Percentiles rank a stretch among this genome's conserved stretches.
Evolutionary conservation across 345 rosid species (phyloP).

Genomic region (Anastatica hierochuntica): DNA sequence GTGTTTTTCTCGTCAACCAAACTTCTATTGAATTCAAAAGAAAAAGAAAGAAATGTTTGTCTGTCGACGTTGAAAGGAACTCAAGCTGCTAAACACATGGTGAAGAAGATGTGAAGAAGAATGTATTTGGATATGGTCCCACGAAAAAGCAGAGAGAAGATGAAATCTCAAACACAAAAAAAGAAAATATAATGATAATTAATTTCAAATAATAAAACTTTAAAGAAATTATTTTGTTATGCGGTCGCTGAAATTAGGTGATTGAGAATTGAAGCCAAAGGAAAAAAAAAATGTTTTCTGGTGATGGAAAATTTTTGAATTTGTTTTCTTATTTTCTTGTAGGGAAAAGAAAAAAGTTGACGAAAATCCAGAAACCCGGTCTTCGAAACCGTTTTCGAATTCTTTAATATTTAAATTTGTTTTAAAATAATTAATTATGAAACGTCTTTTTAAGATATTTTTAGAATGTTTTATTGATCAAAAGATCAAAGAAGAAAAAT

Average conservation of each 20-base stretch:
- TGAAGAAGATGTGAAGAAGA: constrained; percentile 5
- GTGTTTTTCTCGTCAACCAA: constrained; percentile 11
- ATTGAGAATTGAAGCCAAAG: constrained; percentile 27
- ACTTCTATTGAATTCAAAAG: constrained; percentile 20
- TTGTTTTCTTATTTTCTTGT: not conserved
- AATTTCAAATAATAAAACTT: not conserved
- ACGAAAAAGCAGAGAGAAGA: constrained; percentile 10
- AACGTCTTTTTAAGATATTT: constrained; percentile 2
- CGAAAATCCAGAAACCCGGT: constrained; percentile 21
- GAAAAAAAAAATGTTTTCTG: not conserved
- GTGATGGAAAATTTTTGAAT: not conserved
- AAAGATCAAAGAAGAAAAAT: not conserved
- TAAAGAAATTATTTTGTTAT: not conserved
- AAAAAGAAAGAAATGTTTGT: not conserved
- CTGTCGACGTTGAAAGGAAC: constrained; percentile 25
- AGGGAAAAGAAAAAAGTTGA: not conserved
- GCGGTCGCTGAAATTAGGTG: constrained; percentile 19
- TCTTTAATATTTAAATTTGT: not conserved
- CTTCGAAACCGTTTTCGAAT: not conserved
- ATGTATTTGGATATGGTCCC: constrained; percentile 28
- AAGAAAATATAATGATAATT: too few relatives aligned
- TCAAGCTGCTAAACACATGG: constrained; percentile 12
- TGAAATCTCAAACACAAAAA: constrained; percentile 17
- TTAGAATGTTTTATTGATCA: not conserved
- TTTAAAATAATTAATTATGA: too few relatives aligned